Percentiles rank a stretch among this genome's conserved stretches.
These are phyloP conservation scores for Trichoderma sp. DNA, from an alignment of 2,329 filamentous ascomycete species.

Conservation along the genomic window DNA sequence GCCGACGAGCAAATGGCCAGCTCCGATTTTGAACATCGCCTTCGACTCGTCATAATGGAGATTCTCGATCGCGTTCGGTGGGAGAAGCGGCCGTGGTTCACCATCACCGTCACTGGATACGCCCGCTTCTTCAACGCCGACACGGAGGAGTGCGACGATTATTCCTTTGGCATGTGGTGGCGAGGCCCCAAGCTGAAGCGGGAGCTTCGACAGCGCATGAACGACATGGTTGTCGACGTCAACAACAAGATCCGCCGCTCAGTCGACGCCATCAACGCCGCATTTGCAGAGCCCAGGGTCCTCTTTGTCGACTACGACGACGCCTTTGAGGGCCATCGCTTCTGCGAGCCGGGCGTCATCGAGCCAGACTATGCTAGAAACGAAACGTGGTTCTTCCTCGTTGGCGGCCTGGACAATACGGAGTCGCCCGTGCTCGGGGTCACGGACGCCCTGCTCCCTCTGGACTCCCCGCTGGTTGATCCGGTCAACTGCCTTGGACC, in stretches of 20 bases:
- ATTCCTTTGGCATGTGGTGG: conserved; percentile 47
- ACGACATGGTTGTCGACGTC: conserved; percentile 42
- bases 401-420: conserved; percentile 43
- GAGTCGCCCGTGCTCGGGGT: background rate
- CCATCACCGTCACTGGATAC: conserved; percentile 46
- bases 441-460: conserved; percentile 25
- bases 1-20: conserved; percentile 35
- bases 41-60: conserved; percentile 41
- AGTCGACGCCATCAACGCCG: conserved; percentile 37
- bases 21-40: conserved; percentile 38
- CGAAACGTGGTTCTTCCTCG: conserved; percentile 49
- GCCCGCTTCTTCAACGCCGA: conserved; percentile 47
- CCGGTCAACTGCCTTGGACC: conserved; percentile 36
- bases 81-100: conserved; percentile 44
- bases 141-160: conserved; percentile 43
- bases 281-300: conserved; percentile 37
- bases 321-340: conserved; percentile 45
- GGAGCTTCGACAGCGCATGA: conserved; percentile 40
- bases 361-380: conserved; percentile 44
- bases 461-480: conserved; percentile 35
- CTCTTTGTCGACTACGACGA: conserved; percentile 46
- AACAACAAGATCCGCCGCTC: conserved; percentile 40
- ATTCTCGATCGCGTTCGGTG: conserved; percentile 43
- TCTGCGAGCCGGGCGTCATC: conserved; percentile 38
- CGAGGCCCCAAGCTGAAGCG: conserved; percentile 41